These are phyloP conservation scores for Cicer judaicum DNA, from an alignment of 306 rosid genomes.

Conservation along the genomic window DNA sequence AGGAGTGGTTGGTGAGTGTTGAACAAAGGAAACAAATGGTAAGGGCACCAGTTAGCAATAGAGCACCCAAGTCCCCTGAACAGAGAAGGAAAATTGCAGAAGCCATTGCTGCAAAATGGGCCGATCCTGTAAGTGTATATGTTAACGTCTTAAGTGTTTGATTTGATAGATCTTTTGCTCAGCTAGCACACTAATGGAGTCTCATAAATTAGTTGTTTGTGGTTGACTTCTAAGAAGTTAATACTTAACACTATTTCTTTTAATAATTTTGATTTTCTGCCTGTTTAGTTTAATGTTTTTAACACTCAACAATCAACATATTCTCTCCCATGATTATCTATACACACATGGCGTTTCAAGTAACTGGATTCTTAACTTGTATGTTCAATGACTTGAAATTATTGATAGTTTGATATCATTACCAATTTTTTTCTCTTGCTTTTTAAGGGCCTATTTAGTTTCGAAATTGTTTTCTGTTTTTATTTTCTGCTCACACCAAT, in stretches of 20 bases:
- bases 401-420: constrained; percentile 33
- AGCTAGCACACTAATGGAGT: background rate
- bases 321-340: constrained; percentile 16
- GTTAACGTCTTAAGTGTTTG: constrained; percentile 29
- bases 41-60: constrained; percentile 60
- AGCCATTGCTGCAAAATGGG: constrained; percentile 94
- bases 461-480: background rate
- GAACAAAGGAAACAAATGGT: constrained; percentile 59
- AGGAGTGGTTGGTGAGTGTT: constrained; percentile 69
- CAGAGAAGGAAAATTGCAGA: constrained; percentile 90
- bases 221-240: background rate
- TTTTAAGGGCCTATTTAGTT: background rate
- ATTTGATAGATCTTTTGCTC: constrained; percentile 26
- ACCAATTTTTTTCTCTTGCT: constrained; percentile 5
- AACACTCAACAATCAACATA: background rate
- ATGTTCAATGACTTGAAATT: background rate
- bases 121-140: constrained; percentile 74
- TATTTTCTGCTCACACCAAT: background rate
- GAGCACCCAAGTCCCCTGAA: constrained; percentile 86
- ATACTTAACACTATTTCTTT: background rate
- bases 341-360: background rate
- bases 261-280: too few species aligned
- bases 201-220: constrained; percentile 30
- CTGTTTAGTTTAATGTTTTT: background rate
- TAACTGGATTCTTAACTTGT: background rate